Base-by-base conservation (phyloP, 2,329 filamentous ascomycete genomes). In the Xenosphaeropsis pyriputrescens region DNA sequence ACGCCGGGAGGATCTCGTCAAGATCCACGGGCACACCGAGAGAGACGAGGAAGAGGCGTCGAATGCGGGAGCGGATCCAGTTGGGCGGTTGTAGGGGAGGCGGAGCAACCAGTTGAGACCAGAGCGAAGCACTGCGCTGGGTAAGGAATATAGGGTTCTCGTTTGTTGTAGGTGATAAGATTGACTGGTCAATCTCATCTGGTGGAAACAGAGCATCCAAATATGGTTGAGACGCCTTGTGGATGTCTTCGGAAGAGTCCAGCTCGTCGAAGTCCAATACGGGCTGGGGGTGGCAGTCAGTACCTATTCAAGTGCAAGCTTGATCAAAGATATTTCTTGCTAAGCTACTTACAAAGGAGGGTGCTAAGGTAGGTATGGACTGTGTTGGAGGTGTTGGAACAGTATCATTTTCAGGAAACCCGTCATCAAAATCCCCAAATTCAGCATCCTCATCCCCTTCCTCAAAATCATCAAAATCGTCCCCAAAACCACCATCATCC, bases 31-130 rank as follows among this genome's bases (percentile, higher is more conserved):
- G 91, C 0, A 98, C 91, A 14, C 91, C 91, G 0, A 98, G 73
- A 1, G 88, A 95, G 38, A 98, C 88, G 32, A 98, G 75, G 57
- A 98, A 98, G 18, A 98, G 73, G 18, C 91, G 83, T 38, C 91
- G 79, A 49, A 94, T 98, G 37, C 88, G 84, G 37, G 86, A 94
- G 45, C 91, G 85, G 41, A 95, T 93, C 91, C 91, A 98, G 58
- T 98, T 91, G 1, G 91, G 89, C 5, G 91, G 91, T 51, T 94
- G 86, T 29, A 98, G 73, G 2, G 91, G 88, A 2, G 91, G 91
- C 15, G 91, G 89, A 2, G 89, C 89, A 19, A 95, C 85, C 4
- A 98, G 75, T 62, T 98, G 91, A 31, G 88, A 86, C 91, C 91
- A 98, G 26, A 98, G 68, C 0, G 91, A 95, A 39, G 84, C 78